Evolutionary conservation across 2,329 filamentous ascomycete species (phyloP), one percentile per base, ranked within the genome.

Genomic region (Epichloe sylvatica): DNA sequence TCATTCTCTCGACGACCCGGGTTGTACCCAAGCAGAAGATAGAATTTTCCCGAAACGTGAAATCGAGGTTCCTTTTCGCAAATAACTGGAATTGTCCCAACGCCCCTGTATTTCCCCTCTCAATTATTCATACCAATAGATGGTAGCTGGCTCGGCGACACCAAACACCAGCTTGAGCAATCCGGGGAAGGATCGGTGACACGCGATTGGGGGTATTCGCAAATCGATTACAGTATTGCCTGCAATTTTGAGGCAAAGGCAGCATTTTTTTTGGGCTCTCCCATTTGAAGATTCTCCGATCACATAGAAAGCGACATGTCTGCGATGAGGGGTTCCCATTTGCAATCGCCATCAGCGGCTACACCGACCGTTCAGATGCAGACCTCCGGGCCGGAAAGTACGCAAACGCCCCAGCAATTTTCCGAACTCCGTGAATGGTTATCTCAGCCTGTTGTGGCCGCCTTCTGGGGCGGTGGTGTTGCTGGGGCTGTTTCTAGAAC

Each of bases 401-500:
- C 54, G 19, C 40, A 54, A 51, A 33, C 47, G 15, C 47, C 51
- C 17, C 54, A 55, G 38, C 56, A 57, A 33, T 47, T 59, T 19
- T 47, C 62, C 30, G 67, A 70, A 33, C 55, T 76, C 47, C 68
- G 65, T 44, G 69, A 75, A 47, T 68, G 73, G 52, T 50, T 96
- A 54, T 84, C 89, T 9, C 85, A 94, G 55, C 90, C 91, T 4
- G 83, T 96, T 38, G 71, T 89, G 35, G 91, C 92, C 40, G 90
- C 92, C 35, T 98, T 98, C 62, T 84, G 94, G 60, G 92, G 88
- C 33, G 92, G 92, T 53, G 92, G 92, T 57, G 81, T 96, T 21
- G 92, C 92, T 15, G 92, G 92, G 51, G 92, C 92, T 41, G 91
- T 98, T n/a, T 97, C 92, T 34, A 81, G 92, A 63, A 98, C 92